These are phyloP conservation scores for Elsinoe ampelina DNA, from an alignment of 2,329 filamentous ascomycete genomes.

Conservation along the genomic window DNA sequence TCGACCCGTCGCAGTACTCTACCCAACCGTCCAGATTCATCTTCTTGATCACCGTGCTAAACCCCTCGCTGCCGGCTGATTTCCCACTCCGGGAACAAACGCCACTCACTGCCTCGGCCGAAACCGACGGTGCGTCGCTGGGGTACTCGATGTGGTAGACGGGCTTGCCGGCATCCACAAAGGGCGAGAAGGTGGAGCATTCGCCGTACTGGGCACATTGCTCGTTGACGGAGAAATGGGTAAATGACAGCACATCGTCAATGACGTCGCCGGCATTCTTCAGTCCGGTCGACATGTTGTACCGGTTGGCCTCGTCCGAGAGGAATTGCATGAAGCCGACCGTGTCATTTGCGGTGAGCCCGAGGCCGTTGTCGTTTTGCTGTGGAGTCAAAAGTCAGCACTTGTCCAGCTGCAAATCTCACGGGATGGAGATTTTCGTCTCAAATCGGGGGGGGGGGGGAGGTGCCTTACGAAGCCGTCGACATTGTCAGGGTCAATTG, in stretches of 20 bases:
- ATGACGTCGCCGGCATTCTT: constrained; percentile 62
- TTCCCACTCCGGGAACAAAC: constrained; percentile 32
- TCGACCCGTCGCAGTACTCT: constrained; percentile 16
- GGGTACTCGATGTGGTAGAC: constrained; percentile 69
- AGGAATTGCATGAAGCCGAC: constrained; percentile 54
- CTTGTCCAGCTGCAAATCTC: not conserved
- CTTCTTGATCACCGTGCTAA: constrained; percentile 58
- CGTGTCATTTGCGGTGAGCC: constrained; percentile 47
- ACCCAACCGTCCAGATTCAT: constrained; percentile 56
- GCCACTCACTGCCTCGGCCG: constrained; percentile 1
- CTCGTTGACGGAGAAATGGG: constrained; percentile 62
- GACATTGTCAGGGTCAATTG: constrained; percentile 30
- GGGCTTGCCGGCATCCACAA: constrained; percentile 53
- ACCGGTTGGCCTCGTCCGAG: constrained; percentile 43
- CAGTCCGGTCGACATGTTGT: constrained; percentile 53
- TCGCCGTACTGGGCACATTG: constrained; percentile 55
- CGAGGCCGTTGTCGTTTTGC: constrained; percentile 37
- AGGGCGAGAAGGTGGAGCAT: constrained; percentile 49
- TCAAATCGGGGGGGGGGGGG: not conserved
- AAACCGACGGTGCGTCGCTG: constrained; percentile 21
- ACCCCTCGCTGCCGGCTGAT: constrained; percentile 38
- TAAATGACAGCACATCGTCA: constrained; percentile 37
- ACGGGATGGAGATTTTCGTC: not conserved
- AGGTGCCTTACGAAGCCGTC: constrained; percentile 17
- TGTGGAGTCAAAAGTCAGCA: constrained; percentile 12